Evolutionary conservation across 805 yeast genomes (phyloP).

Genomic region (Wickerhamomyces silvicola): DNA sequence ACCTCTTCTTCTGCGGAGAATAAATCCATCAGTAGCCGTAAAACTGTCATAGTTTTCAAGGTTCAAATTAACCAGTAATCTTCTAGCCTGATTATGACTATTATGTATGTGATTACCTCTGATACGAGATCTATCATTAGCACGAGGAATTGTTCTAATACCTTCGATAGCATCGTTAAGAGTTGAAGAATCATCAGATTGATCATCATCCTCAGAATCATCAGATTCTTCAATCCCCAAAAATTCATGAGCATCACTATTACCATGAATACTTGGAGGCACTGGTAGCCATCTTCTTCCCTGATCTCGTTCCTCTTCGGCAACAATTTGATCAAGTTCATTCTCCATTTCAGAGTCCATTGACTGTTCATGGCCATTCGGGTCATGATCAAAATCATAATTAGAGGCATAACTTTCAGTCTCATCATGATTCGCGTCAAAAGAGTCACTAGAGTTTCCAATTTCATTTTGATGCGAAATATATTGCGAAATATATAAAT

Average conservation of each 20-base stretch:
- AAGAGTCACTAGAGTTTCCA: too few species aligned
- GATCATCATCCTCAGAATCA: conserved; percentile 8
- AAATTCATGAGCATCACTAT: conserved; percentile 20
- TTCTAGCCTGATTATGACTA: too few species aligned
- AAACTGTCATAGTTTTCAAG: too few species aligned
- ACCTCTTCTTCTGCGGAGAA: too few species aligned
- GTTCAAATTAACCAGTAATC: too few species aligned
- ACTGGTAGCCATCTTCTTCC: not conserved
- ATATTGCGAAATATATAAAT: too few species aligned
- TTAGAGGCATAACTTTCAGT: conserved; percentile 18
- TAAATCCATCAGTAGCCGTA: too few species aligned
- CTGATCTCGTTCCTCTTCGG: conserved; percentile 21
- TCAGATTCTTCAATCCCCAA: conserved; percentile 19
- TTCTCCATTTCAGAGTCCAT: not conserved
- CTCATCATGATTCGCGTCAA: conserved; percentile 10
- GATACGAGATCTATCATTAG: not conserved
- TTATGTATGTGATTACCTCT: too few species aligned
- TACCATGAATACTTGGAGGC: conserved; percentile 12
- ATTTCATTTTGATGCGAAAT: too few species aligned
- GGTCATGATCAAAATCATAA: conserved; percentile 23
- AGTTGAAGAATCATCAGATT: not conserved
- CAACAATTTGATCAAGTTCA: conserved; percentile 23
- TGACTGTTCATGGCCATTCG: conserved; percentile 9
- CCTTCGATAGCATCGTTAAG: not conserved
- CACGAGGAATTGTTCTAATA: not conserved